These are phyloP conservation scores for Citrullus amarus DNA, from an alignment of 306 rosid species.

Conservation along the genomic window DNA sequence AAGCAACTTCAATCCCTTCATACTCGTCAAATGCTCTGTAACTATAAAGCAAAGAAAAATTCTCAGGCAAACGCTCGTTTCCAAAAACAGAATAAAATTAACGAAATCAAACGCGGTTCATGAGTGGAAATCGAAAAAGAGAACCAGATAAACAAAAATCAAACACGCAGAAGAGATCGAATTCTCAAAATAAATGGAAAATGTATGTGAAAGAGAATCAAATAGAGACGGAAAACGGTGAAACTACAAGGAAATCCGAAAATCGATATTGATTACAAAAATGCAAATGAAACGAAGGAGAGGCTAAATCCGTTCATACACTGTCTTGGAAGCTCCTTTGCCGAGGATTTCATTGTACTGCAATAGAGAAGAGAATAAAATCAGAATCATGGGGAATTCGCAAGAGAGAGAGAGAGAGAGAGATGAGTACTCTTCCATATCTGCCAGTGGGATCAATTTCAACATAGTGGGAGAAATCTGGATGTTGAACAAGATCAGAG, in stretches of 20 bases:
- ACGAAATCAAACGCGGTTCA: not conserved
- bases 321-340: conserved; percentile 93
- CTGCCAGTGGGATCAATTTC: conserved; percentile 96
- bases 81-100: not conserved
- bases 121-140: not conserved
- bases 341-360: conserved; percentile 89
- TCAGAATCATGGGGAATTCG: conserved; percentile 1
- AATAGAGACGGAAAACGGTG: not conserved
- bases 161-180: not conserved
- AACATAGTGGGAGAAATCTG: conserved; percentile 47
- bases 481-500: not conserved
- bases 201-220: not conserved
- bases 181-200: not conserved
- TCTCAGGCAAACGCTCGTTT: not conserved
- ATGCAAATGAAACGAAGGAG: not conserved
- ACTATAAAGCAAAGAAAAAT: conserved; percentile 23
- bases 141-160: not conserved
- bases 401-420: not conserved
- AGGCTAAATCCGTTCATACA: conserved; percentile 35
- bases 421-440: conserved; percentile 70
- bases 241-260: not conserved
- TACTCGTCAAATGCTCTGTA: conserved; percentile 91
- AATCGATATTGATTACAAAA: not conserved
- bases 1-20: conserved; percentile 97
- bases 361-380: conserved; percentile 11